phyloP scores from a whole-genome alignment of 2,329 filamentous ascomycete species.

The Chrysoporthe deuterocubensis region DNA sequence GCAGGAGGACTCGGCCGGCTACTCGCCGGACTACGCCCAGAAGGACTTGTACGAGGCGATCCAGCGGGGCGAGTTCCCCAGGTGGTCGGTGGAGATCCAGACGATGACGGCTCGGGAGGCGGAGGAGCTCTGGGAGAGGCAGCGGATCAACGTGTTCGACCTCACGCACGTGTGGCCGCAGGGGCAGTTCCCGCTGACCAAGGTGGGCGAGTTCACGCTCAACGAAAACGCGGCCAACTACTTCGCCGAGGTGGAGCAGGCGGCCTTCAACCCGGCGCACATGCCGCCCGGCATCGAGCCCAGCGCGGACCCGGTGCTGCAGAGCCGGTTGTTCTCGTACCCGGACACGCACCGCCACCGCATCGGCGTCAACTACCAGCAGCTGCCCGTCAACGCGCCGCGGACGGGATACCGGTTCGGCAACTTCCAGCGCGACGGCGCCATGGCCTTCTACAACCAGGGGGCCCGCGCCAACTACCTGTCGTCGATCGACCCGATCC shows the following conservation, averaged over 20 bases:
- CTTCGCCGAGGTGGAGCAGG: constrained; percentile 72
- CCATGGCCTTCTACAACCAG: constrained; percentile 72
- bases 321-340: constrained; percentile 64
- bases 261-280: constrained; percentile 67
- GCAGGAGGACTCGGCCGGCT: constrained; percentile 51
- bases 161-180: constrained; percentile 64
- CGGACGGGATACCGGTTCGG: constrained; percentile 54
- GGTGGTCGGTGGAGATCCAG: constrained; percentile 60
- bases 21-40: constrained; percentile 52
- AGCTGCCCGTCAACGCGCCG: constrained; percentile 65
- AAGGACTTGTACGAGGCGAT: constrained; percentile 60
- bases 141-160: constrained; percentile 55
- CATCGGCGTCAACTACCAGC: constrained; percentile 66
- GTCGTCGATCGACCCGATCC: constrained; percentile 39
- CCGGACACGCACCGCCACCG: constrained; percentile 67
- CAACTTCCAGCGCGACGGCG: constrained; percentile 75
- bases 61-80: constrained; percentile 54
- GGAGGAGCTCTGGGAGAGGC: constrained; percentile 47
- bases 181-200: constrained; percentile 54
- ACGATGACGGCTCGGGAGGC: constrained; percentile 55
- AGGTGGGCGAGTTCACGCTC: constrained; percentile 57
- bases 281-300: constrained; percentile 67
- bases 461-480: constrained; percentile 63
- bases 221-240: constrained; percentile 66
- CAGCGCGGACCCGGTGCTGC: constrained; percentile 65